A percentile compares a stretch with the other conserved stretches of the same genome.
phyloP scores from a whole-genome alignment of 345 rosid genomes.

The Gossypium anomalum region DNA sequence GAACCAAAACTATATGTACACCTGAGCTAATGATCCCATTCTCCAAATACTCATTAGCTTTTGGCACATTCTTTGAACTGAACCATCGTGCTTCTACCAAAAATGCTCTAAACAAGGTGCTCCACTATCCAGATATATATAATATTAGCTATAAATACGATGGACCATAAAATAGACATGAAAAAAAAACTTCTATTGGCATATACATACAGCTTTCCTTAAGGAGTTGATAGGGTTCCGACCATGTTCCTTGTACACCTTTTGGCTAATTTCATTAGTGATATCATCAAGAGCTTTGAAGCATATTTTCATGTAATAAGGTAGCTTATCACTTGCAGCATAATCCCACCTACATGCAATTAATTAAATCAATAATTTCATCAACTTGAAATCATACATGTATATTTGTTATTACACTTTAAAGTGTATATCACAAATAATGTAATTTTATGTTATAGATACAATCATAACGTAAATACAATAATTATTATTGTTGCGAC shows the following conservation, averaged over 20 bases:
- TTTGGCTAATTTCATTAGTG: slow-evolving; percentile 37
- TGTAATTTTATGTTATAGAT: too few species aligned
- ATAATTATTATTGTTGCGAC: too few species aligned
- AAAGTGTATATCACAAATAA: too few species aligned
- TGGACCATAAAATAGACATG: too few species aligned
- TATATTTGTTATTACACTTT: too few species aligned
- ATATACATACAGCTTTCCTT: slow-evolving; percentile 33
- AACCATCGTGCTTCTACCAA: slow-evolving; percentile 63
- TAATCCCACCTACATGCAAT: slow-evolving; percentile 39
- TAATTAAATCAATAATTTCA: background rate
- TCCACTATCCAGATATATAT: slow-evolving; percentile 38
- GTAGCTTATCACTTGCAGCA: slow-evolving; percentile 23
- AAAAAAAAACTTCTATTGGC: background rate
- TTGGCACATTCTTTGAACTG: slow-evolving; percentile 29
- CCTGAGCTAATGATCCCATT: slow-evolving; percentile 63
- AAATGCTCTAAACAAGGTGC: slow-evolving; percentile 45
- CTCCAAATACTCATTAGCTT: slow-evolving; percentile 42
- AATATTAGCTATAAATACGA: background rate
- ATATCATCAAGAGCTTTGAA: slow-evolving; percentile 40
- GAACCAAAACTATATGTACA: slow-evolving; percentile 37
- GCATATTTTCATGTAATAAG: slow-evolving; percentile 38
- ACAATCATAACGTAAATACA: too few species aligned
- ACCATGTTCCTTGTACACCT: slow-evolving; percentile 27
- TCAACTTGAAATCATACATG: background rate
- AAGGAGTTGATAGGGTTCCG: slow-evolving; percentile 38